Evolutionary conservation across 1,284 basidiomycete genomes (phyloP), one percentile per base, ranked within the genome.

Genomic region (Vanrija sp.): DNA sequence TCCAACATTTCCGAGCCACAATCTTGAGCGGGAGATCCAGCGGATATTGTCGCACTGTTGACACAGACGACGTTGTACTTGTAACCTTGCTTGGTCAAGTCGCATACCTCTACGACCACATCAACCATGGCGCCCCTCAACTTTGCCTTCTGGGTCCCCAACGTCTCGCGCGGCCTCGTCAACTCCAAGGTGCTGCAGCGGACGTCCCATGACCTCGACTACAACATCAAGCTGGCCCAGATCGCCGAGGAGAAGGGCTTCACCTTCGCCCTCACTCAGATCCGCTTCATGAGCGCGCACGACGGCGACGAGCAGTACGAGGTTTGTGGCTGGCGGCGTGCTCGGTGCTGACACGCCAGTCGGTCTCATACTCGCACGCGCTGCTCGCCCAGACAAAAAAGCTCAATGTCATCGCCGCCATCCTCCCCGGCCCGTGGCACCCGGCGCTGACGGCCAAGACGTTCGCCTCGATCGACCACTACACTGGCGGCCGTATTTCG

Each of bases 221-320:
- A 57, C 56, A 57, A 57, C 35, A 41, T 53, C 43, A 53, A 57
- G 41, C 47, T 57, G 4, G 56, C 56, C 12, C 51, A 53, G 24
- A 50, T 45, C 12, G 56, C 56, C 25, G 56, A 57, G 35, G 14
- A 22, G 4, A 31, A 31, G 31, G 52, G 53, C 4, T 58, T 58
- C 41, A 41, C 45, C 14, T 51, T 44, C 25, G 56, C 52, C 15
- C 38, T 58, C 19, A 54, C 56, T 7, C 56, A 58, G 42, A 58
- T 58, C 35, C 43, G 56, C 6, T 58, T 58, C 46, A 39, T 54
- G 44, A 53, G 44, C 7, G 53, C 53, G 1, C 54, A 58, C 35
- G 56, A 53, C 20, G 56, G 53, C 18, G 53, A 51, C 39, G 54
- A 47, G 25, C 56, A 58, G 41, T 49, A 54, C 36, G 56, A 58